Conservation (phyloP, 2,329 filamentous ascomycete species). For the Trichoderma guizhouense region DNA sequence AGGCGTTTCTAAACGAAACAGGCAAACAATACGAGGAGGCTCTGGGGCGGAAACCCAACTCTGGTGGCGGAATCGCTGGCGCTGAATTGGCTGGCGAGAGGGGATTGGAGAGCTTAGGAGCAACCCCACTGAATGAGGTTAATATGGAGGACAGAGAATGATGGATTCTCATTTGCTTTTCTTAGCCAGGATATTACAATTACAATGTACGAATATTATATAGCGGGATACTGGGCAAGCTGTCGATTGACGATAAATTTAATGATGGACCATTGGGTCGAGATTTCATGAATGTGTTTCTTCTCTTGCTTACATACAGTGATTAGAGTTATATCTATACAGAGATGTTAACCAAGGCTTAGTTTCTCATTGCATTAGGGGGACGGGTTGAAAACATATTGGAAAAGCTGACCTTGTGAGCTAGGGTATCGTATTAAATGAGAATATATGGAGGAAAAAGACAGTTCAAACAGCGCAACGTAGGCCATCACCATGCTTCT, state of each 20-base stretch:
- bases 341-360: background rate
- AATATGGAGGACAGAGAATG: constrained; percentile 21
- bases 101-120: constrained; percentile 37
- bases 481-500: background rate
- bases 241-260: background rate
- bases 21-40: constrained; percentile 59
- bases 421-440: background rate
- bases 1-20: constrained; percentile 74
- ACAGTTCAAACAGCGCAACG: background rate
- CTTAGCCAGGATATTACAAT: background rate
- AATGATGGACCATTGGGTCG: background rate
- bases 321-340: no score
- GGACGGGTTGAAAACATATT: no score
- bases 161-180: background rate
- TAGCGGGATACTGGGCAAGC: background rate
- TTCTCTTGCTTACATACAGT: background rate
- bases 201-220: constrained; percentile 3
- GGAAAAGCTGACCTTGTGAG: background rate
- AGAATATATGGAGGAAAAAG: background rate
- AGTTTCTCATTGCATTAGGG: no score
- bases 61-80: constrained; percentile 21
- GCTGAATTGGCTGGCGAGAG: constrained; percentile 31
- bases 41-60: constrained; percentile 30
- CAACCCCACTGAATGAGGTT: constrained; percentile 25
- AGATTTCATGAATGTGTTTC: background rate